Percentiles rank a stretch among this genome's conserved stretches.
These are phyloP conservation scores for Didymella keratinophila DNA, from an alignment of 2,329 filamentous ascomycete species.

Conservation along the genomic window DNA sequence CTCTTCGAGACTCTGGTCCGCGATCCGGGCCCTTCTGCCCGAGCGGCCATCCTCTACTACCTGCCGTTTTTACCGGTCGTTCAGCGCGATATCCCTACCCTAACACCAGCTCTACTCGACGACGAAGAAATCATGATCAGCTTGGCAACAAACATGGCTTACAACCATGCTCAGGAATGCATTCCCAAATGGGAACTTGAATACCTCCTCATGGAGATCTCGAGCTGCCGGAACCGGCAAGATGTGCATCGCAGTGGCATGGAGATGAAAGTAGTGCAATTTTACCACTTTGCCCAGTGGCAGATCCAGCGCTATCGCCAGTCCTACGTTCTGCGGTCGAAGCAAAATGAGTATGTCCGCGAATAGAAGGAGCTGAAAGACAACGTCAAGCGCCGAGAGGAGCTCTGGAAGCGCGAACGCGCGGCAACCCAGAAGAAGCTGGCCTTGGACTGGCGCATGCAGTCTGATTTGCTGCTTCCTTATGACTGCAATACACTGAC, in stretches of 20 bases:
- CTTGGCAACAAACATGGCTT: constrained; percentile 1
- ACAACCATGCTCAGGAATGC: neutral
- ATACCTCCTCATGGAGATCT: neutral
- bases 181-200: neutral
- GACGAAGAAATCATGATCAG: neutral
- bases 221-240: neutral
- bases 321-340: neutral
- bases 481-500: neutral
- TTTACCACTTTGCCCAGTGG: neutral
- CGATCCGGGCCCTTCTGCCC: neutral
- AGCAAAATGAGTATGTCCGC: neutral
- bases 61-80: neutral
- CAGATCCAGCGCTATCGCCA: neutral
- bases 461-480: neutral
- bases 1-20: neutral
- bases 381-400: neutral
- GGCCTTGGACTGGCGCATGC: neutral
- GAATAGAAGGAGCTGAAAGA: neutral
- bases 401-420: neutral
- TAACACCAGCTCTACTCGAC: neutral
- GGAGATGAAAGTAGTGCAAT: neutral
- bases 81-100: neutral
- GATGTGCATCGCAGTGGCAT: neutral
- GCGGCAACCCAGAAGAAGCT: neutral
- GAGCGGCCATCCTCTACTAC: constrained; percentile 5